Percentiles rank a stretch among this genome's conserved stretches.
These are phyloP conservation scores for Chlorella vulgaris DNA, from an alignment of 139 green algal genomes.

Conservation along the genomic window DNA sequence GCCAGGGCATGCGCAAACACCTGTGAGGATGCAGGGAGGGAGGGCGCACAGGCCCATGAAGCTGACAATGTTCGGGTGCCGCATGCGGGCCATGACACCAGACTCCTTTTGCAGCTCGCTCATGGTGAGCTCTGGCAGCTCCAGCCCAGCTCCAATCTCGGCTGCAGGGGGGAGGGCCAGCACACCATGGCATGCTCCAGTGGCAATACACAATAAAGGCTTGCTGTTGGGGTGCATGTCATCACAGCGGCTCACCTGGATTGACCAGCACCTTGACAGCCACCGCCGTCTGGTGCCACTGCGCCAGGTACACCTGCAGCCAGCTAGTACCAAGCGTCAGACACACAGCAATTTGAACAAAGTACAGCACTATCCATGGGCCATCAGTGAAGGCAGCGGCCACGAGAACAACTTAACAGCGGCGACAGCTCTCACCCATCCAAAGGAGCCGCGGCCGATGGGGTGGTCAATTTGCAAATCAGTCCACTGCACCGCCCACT, in stretches of 20 bases:
- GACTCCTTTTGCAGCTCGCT: not conserved
- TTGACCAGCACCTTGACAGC: not conserved
- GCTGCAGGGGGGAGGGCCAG: not conserved
- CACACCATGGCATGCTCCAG: too few relatives aligned
- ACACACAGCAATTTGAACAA: not conserved
- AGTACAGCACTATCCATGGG: too few relatives aligned
- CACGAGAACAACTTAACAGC: too few relatives aligned
- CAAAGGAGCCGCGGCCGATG: not conserved
- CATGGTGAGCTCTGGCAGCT: too few relatives aligned
- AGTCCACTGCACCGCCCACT: not conserved
- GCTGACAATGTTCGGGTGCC: not conserved
- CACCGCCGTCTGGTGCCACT: not conserved
- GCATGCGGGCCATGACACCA: not conserved
- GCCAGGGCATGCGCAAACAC: too few relatives aligned
- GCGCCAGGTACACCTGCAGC: not conserved
- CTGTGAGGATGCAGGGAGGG: not conserved
- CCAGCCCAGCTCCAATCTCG: too few relatives aligned
- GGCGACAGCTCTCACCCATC: too few relatives aligned
- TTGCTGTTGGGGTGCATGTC: not conserved
- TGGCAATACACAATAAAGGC: too few relatives aligned
- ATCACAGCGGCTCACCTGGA: not conserved
- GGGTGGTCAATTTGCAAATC: not conserved
- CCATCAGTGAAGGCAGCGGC: too few relatives aligned
- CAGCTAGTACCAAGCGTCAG: not conserved
- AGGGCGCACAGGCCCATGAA: not conserved